Evolutionary conservation across 2,329 filamentous ascomycete species (phyloP).

Genomic region (Drechslera avenae): DNA sequence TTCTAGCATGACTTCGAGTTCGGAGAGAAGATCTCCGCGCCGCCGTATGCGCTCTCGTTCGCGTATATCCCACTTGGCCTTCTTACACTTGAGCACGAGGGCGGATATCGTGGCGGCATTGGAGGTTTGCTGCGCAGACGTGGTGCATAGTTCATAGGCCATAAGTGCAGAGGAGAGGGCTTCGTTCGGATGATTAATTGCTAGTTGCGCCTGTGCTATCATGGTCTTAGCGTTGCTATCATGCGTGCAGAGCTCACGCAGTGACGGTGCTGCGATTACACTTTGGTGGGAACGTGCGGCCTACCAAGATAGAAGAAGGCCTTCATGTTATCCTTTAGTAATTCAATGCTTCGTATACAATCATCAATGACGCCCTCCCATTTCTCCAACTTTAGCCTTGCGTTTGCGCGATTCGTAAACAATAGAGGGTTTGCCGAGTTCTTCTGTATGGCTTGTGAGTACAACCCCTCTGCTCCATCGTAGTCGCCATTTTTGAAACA

Average conservation of each 20-base stretch:
- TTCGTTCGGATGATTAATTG: slow-evolving; percentile 71
- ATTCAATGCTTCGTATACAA: slow-evolving; percentile 73
- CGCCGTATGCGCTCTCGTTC: slow-evolving; percentile 67
- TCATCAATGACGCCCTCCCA: slow-evolving; percentile 80
- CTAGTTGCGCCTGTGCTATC: slow-evolving; percentile 76
- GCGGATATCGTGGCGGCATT: slow-evolving; percentile 73
- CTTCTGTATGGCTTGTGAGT: slow-evolving; percentile 78
- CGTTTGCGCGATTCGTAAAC: slow-evolving; percentile 89
- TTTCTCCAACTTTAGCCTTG: slow-evolving; percentile 72
- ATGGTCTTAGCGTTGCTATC: slow-evolving; percentile 17
- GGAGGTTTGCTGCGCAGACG: slow-evolving; percentile 61
- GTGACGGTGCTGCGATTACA: not conserved
- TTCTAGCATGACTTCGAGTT: slow-evolving; percentile 58
- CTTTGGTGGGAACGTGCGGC: slow-evolving; percentile 7
- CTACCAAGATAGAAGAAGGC: slow-evolving; percentile 74
- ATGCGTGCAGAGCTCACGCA: not conserved
- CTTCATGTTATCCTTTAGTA: slow-evolving; percentile 74
- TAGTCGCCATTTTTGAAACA: slow-evolving; percentile 71
- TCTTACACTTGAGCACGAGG: slow-evolving; percentile 80
- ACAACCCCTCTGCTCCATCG: slow-evolving; percentile 67
- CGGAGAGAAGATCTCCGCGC: slow-evolving; percentile 62
- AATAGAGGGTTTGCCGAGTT: slow-evolving; percentile 78
- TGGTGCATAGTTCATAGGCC: slow-evolving; percentile 74
- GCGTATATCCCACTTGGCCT: slow-evolving; percentile 78
- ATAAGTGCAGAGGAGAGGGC: slow-evolving; percentile 71